phyloP scores from a whole-genome alignment of 176 grass and related monocot genomes.

The Typha latifolia region DNA sequence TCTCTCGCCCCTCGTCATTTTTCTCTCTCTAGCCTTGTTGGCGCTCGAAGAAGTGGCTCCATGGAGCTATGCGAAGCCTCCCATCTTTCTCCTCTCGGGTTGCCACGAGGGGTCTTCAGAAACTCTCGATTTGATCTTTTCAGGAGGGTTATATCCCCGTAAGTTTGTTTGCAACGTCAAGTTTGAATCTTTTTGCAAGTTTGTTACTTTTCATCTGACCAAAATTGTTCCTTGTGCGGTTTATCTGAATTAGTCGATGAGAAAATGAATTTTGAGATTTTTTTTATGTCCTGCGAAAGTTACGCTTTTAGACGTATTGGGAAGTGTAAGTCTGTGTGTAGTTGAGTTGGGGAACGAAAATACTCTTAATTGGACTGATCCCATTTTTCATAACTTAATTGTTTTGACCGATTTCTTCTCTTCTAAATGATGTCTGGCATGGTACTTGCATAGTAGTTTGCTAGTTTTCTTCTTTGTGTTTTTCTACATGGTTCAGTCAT shows the following conservation, averaged over 20 bases:
- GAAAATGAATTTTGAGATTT: neutral
- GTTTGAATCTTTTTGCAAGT: neutral
- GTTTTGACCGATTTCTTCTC: too few relatives aligned
- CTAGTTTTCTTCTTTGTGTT: too few relatives aligned
- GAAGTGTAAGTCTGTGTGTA: neutral
- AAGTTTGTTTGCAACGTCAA: neutral
- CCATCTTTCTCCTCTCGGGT: neutral
- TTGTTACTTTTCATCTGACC: neutral
- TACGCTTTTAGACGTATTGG: neutral
- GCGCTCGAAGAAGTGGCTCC: neutral
- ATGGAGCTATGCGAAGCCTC: conserved; percentile 24
- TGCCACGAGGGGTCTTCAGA: neutral
- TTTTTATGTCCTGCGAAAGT: neutral
- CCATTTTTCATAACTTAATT: too few relatives aligned
- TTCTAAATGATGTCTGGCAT: too few relatives aligned
- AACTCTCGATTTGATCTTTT: neutral
- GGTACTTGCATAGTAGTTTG: too few relatives aligned
- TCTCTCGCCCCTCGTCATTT: neutral
- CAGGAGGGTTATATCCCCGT: neutral
- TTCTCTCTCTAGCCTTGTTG: conserved; percentile 1
- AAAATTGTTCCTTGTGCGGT: neutral
- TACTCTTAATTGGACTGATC: too few relatives aligned
- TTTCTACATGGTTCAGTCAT: too few relatives aligned
- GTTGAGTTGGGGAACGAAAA: neutral
- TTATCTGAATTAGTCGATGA: neutral